Evolutionary conservation across 306 rosid genomes (phyloP).

Genomic region (Prunus dulcis): DNA sequence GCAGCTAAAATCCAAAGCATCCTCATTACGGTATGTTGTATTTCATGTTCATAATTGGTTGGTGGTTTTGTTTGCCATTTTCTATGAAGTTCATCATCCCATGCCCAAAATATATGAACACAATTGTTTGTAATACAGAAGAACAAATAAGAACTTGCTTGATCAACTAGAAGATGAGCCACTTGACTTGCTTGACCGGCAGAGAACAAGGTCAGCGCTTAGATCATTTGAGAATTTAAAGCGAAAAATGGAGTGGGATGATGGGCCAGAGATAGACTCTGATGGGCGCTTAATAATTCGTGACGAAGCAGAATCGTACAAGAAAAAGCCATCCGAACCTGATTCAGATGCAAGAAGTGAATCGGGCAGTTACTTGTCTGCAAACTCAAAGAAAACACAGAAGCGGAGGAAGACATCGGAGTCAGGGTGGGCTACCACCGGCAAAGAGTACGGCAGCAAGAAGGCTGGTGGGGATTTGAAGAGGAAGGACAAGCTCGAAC

Average conservation of each 20-base stretch:
- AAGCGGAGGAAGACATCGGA: conserved; percentile 71
- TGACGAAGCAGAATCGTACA: conserved; percentile 47
- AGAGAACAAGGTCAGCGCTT: conserved; percentile 68
- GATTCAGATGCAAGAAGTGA: conserved; percentile 58
- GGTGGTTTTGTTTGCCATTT: neutral
- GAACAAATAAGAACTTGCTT: conserved; percentile 50
- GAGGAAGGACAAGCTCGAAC: conserved; percentile 89
- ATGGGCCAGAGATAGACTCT: conserved; percentile 67
- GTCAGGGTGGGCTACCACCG: conserved; percentile 91
- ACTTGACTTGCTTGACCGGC: conserved; percentile 84
- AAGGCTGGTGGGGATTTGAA: conserved; percentile 87
- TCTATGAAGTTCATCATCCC: neutral
- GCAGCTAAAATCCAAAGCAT: conserved; percentile 56
- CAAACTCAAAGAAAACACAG: conserved; percentile 47
- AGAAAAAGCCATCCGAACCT: conserved; percentile 29
- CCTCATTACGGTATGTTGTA: conserved; percentile 55
- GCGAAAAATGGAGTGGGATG: conserved; percentile 55
- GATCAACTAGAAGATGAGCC: conserved; percentile 88
- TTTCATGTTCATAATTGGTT: neutral
- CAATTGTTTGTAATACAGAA: conserved; percentile 18
- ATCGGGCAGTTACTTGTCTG: conserved; percentile 57
- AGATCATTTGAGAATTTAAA: conserved; percentile 53
- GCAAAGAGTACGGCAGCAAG: conserved; percentile 84
- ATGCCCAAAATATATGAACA: neutral
- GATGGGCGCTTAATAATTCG: conserved; percentile 77